A percentile compares a stretch with the other conserved stretches of the same genome.
Evolutionary conservation across 116 monocot genomes (phyloP).

Genomic region (Cymodocea nodosa): DNA sequence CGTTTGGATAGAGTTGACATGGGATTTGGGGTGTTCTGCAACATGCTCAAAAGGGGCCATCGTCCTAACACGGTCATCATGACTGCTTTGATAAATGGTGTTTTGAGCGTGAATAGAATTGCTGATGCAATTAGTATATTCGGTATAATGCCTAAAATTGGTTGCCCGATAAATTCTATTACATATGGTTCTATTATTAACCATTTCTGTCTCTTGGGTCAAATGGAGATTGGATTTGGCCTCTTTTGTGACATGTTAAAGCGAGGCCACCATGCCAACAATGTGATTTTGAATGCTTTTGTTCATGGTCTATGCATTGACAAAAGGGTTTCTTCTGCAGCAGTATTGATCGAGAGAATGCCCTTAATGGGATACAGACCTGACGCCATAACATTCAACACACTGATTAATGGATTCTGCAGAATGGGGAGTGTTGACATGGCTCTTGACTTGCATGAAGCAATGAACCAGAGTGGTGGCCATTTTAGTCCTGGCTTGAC

Average conservation of each 20-base stretch:
- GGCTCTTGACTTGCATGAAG: conserved; percentile 4
- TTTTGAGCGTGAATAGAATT: conserved; percentile 5
- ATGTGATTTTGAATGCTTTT: conserved; percentile 16
- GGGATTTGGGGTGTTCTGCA: conserved; percentile 8
- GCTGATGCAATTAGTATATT: conserved; percentile 11
- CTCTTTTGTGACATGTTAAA: conserved; percentile 7
- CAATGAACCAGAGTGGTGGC: conserved; percentile 7
- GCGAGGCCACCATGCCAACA: conserved; percentile 2
- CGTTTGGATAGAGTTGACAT: conserved; percentile 13
- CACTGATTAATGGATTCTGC: conserved; percentile 21
- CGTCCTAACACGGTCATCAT: conserved; percentile 16
- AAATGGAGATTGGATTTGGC: conserved; percentile 8
- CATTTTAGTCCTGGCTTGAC: conserved; percentile 10
- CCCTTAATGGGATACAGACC: conserved; percentile 5
- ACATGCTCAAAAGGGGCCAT: conserved; percentile 13
- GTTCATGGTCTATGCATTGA: conserved; percentile 23
- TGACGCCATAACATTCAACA: conserved; percentile 15
- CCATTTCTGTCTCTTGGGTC: conserved; percentile 6
- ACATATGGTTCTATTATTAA: conserved; percentile 20
- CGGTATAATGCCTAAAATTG: conserved; percentile 13
- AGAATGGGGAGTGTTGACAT: background rate
- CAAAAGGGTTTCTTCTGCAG: conserved; percentile 4
- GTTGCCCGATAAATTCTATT: conserved; percentile 1
- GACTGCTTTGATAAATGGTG: conserved; percentile 15
- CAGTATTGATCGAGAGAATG: conserved; percentile 15